phyloP scores from a whole-genome alignment of 495 filamentous ascomycete genomes.

The Neurospora tetraspora region DNA sequence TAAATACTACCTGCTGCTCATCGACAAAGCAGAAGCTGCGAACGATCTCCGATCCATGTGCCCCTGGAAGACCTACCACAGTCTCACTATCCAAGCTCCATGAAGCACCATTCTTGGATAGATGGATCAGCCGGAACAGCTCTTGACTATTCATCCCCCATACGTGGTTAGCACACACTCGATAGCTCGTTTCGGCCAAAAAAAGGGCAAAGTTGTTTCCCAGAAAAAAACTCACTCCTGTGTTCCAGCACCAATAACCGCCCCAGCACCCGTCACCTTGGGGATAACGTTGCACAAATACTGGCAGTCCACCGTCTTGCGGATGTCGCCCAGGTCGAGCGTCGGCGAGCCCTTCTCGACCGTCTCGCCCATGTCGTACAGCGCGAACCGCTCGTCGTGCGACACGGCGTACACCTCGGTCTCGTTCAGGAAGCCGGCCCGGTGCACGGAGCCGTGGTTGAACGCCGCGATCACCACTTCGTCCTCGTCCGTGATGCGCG shows the following conservation, averaged over 20 bases:
- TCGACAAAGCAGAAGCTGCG: slow-evolving; percentile 68
- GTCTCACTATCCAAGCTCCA: slow-evolving; percentile 55
- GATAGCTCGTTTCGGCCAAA: neutral
- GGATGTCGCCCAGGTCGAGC: slow-evolving; percentile 64
- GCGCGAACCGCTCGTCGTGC: slow-evolving; percentile 70
- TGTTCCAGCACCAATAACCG: slow-evolving; percentile 51
- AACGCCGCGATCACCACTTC: slow-evolving; percentile 77
- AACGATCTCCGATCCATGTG: slow-evolving; percentile 77
- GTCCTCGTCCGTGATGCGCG: slow-evolving; percentile 65
- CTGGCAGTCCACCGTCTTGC: slow-evolving; percentile 60
- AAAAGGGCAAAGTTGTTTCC: neutral
- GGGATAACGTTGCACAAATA: slow-evolving; percentile 68
- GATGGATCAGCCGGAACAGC: slow-evolving; percentile 56
- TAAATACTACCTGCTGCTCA: slow-evolving; percentile 61
- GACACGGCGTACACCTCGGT: slow-evolving; percentile 64
- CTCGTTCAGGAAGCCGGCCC: slow-evolving; percentile 65
- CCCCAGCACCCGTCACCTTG: slow-evolving; percentile 42
- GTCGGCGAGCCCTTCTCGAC: slow-evolving; percentile 46
- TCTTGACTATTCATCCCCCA: slow-evolving; percentile 37
- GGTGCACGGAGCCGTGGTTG: slow-evolving; percentile 83
- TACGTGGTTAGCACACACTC: slow-evolving; percentile 2
- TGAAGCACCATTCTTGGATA: slow-evolving; percentile 40
- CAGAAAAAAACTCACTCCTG: slow-evolving; percentile 38
- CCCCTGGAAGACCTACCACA: slow-evolving; percentile 57
- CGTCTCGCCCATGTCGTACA: slow-evolving; percentile 57